Percentiles rank a stretch among this genome's conserved stretches.
Conservation (phyloP, 2,329 filamentous ascomycete species). For the Gremmenia infestans region DNA sequence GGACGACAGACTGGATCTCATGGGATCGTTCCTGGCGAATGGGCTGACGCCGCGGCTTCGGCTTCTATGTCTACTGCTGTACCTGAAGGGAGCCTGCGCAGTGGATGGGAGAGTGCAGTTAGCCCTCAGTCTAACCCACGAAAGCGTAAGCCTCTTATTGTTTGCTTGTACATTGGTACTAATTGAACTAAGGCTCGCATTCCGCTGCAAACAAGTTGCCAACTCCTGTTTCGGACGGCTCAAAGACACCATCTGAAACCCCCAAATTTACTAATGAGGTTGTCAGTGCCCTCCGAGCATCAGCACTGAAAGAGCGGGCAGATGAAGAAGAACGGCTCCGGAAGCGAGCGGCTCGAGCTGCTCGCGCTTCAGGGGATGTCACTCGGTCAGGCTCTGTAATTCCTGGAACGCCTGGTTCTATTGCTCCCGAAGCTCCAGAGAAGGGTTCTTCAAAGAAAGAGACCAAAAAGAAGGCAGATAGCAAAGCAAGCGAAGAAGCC, state of each 20-base stretch:
- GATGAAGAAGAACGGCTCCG: constrained; percentile 67
- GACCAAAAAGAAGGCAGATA: constrained; percentile 67
- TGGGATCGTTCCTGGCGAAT: constrained; percentile 71
- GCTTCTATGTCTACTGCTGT: constrained; percentile 32
- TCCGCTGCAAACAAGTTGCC: constrained; percentile 37
- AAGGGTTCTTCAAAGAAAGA: constrained; percentile 86
- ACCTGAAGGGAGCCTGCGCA: constrained; percentile 26
- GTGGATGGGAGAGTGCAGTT: constrained; percentile 43
- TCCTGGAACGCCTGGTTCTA: constrained; percentile 55
- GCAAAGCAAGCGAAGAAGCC: constrained; percentile 69
- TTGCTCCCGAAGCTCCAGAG: constrained; percentile 57
- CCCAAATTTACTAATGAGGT: constrained; percentile 38
- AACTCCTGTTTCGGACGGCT: constrained; percentile 42
- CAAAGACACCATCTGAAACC: constrained; percentile 43
- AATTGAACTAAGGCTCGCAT: constrained; percentile 29
- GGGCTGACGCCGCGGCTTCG: constrained; percentile 63
- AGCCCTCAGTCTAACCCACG: constrained; percentile 50
- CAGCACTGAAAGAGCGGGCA: constrained; percentile 62
- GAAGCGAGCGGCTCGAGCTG: constrained; percentile 60
- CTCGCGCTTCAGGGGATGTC: constrained; percentile 33
- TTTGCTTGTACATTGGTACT: constrained; percentile 26
- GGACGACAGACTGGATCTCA: constrained; percentile 74
- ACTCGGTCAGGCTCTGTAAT: constrained; percentile 46
- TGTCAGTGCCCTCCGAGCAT: constrained; percentile 50
- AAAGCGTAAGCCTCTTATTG: constrained; percentile 50